Evolutionary conservation across 768 basidiomycete genomes (phyloP).

Genomic region (Lactifluus subvellereus): DNA sequence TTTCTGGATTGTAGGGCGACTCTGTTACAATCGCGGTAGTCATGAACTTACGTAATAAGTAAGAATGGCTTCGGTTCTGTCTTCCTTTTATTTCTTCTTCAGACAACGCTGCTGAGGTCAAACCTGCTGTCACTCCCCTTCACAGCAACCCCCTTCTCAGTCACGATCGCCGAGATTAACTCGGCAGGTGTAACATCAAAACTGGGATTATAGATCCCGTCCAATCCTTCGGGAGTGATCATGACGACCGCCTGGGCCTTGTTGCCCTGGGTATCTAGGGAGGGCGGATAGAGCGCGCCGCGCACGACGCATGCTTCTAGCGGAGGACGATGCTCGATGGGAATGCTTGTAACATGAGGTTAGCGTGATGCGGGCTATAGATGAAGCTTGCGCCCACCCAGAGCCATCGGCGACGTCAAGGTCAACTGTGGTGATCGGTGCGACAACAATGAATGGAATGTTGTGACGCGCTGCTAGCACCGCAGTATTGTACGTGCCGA

Average conservation of each 20-base stretch:
- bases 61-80: neutral
- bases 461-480: conserved; percentile 82
- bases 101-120: conserved; percentile 58
- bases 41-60: too few relatives aligned
- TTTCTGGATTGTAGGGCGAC: too few relatives aligned
- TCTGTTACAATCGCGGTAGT: too few relatives aligned
- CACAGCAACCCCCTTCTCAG: conserved; percentile 89
- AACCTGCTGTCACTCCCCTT: conserved; percentile 57
- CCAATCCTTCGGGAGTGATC: conserved; percentile 61
- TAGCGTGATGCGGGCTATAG: neutral
- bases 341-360: conserved; percentile 46
- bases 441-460: conserved; percentile 90
- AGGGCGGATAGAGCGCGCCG: conserved; percentile 63
- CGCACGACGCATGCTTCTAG: conserved; percentile 86
- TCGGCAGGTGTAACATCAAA: conserved; percentile 96
- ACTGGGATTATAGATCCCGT: conserved; percentile 80
- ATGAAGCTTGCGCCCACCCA: conserved; percentile 34
- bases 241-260: conserved; percentile 72
- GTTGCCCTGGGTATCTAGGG: conserved; percentile 35
- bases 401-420: conserved; percentile 67
- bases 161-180: conserved; percentile 90
- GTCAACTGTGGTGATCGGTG: conserved; percentile 90
- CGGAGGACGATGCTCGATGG: conserved; percentile 87
- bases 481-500: conserved; percentile 96
- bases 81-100: neutral